These are phyloP conservation scores for Haematococcus lacustris DNA, from an alignment of 139 green algal species.

Conservation along the genomic window DNA sequence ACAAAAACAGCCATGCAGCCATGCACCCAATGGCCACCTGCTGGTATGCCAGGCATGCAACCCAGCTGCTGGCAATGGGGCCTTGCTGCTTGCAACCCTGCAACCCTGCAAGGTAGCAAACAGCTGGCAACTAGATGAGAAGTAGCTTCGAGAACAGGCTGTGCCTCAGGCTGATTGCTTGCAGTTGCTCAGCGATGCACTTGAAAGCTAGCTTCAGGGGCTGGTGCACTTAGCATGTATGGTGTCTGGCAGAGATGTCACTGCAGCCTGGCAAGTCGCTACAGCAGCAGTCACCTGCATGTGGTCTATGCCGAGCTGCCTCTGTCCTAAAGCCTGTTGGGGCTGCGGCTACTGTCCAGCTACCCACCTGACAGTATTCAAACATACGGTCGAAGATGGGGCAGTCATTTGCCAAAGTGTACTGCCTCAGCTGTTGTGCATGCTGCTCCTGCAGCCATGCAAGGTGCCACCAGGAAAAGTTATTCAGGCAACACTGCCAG, in stretches of 20 bases:
- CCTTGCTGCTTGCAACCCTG: not conserved
- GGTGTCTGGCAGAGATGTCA: not conserved
- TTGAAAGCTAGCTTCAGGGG: too few relatives aligned
- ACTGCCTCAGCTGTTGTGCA: constrained; percentile 40
- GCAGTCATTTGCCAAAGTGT: constrained; percentile 80
- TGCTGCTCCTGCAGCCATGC: too few relatives aligned
- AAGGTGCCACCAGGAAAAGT: too few relatives aligned
- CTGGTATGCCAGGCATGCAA: not conserved
- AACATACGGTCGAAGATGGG: constrained; percentile 50
- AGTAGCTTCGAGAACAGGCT: too few relatives aligned
- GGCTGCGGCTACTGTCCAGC: not conserved
- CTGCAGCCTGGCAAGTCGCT: not conserved
- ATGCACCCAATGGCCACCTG: too few relatives aligned
- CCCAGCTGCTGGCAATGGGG: not conserved
- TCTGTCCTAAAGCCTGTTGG: not conserved
- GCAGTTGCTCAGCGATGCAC: too few relatives aligned
- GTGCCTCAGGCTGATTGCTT: too few relatives aligned
- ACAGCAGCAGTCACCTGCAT: not conserved
- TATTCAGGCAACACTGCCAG: too few relatives aligned
- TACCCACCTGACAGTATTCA: not conserved
- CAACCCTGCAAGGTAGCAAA: not conserved
- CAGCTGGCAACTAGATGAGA: too few relatives aligned
- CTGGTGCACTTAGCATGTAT: too few relatives aligned
- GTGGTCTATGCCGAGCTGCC: not conserved
- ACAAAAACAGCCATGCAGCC: too few relatives aligned